Evolutionary conservation across 2,329 filamentous ascomycete genomes (phyloP), one percentile per base, ranked within the genome.

Genomic region (Lecanoromycetidae sp.): DNA sequence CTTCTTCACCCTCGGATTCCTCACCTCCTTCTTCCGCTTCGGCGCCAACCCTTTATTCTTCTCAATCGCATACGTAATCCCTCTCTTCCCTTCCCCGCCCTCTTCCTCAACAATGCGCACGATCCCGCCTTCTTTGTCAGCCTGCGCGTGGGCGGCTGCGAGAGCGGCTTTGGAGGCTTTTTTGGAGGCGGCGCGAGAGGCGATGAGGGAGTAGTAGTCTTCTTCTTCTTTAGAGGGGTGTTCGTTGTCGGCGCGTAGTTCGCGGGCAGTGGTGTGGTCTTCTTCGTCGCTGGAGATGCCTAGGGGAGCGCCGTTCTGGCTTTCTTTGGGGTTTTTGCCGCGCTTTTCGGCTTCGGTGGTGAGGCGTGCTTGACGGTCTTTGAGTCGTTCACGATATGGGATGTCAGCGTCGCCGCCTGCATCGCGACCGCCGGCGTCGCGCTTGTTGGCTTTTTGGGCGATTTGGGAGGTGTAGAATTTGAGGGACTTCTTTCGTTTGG

Each of bases 391-490:
- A 48, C 88, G 79, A 63, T 95, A 82, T 2, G 91, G 91, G 44
- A 74, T 47, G 71, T 87, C 55, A 60, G 75, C 52, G 66, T 76
- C 54, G 63, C 74, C 49, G 66, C 74, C 48, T 70, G 82, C 53
- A 75, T 85, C 62, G 72, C 80, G 33, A 71, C 80, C 54, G 75
- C 83, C 64, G 68, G 67, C 52, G 58, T 79, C 56, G 61, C 72
- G 85, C 62, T 86, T 88, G 68, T 87, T 94, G 48, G 86, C 80
- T 67, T 95, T 96, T 63, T 96, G 90, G 23, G 85, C 83, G 55
- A 98, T 91, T 63, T 98, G 91, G 3, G 88, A 94, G 2, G 93
- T 96, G 74, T 98, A 98, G 72, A 98, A 98, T 53, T 87, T 84
- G 49, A 98, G 76, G 54, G 79, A 87, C 72, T 93, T 94, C 73